These are phyloP conservation scores for Pestalotiopsis sp. DNA, from an alignment of 2,329 filamentous ascomycete species.

Conservation along the genomic window DNA sequence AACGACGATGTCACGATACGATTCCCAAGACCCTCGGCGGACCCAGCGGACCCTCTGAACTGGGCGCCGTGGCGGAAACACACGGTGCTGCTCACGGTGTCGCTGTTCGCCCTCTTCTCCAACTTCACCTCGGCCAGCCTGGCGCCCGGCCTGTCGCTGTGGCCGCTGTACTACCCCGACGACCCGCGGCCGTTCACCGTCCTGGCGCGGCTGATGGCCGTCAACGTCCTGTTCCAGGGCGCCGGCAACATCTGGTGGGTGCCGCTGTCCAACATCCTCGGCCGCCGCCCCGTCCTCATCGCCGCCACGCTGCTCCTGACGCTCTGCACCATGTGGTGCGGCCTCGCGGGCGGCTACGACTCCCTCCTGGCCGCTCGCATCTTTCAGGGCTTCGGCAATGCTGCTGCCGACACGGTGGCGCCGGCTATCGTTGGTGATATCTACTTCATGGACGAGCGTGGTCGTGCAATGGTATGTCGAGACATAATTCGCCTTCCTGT, in stretches of 20 bases:
- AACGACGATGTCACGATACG: constrained; percentile 16
- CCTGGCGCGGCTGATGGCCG: not conserved
- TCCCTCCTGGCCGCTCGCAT: constrained; percentile 31
- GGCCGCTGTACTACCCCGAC: constrained; percentile 31
- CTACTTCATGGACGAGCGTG: constrained; percentile 38
- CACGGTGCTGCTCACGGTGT: constrained; percentile 27
- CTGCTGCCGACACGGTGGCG: constrained; percentile 36
- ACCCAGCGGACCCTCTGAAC: constrained; percentile 40
- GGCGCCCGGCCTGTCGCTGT: constrained; percentile 34
- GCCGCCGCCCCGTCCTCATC: constrained; percentile 34
- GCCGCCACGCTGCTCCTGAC: constrained; percentile 31
- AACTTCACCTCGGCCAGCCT: constrained; percentile 37
- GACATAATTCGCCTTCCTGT: not conserved
- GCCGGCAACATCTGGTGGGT: constrained; percentile 39
- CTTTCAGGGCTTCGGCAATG: constrained; percentile 36
- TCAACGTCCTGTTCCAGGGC: constrained; percentile 36
- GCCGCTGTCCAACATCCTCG: constrained; percentile 38
- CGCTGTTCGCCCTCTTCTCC: constrained; percentile 35
- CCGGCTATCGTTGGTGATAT: constrained; percentile 38
- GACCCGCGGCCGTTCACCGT: constrained; percentile 21
- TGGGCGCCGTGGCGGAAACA: constrained; percentile 36
- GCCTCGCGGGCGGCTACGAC: constrained; percentile 23
- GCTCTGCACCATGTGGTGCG: constrained; percentile 30
- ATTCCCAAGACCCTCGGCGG: constrained; percentile 27
- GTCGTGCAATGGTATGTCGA: constrained; percentile 33